These are phyloP conservation scores for Talaromyces sp. DNA, from an alignment of 2,329 filamentous ascomycete species.

Conservation along the genomic window DNA sequence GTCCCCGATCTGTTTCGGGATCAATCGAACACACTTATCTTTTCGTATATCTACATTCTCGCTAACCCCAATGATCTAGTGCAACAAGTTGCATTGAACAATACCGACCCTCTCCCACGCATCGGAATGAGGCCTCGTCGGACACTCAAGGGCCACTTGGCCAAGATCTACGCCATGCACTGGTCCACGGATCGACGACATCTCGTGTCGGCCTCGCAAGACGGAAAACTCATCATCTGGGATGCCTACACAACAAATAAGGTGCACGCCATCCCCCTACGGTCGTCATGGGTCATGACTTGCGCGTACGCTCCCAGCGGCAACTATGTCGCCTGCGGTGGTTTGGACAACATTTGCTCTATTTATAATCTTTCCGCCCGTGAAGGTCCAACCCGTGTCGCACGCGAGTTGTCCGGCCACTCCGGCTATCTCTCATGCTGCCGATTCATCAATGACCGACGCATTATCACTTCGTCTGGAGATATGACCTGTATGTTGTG, in stretches of 20 bases:
- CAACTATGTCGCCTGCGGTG: slow-evolving; percentile 97
- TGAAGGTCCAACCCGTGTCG: slow-evolving; percentile 95
- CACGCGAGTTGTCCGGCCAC: slow-evolving; percentile 91
- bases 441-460: slow-evolving; percentile 96
- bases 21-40: not conserved
- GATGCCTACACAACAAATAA: slow-evolving; percentile 99
- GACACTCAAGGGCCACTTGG: slow-evolving; percentile 93
- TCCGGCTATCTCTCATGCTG: slow-evolving; percentile 98
- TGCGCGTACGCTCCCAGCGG: slow-evolving; percentile 98
- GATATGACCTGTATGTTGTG: slow-evolving; percentile 99
- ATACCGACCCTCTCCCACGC: slow-evolving; percentile 86
- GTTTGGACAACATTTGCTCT: slow-evolving; percentile 98
- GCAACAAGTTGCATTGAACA: slow-evolving; percentile 84
- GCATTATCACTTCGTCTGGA: slow-evolving; percentile 94
- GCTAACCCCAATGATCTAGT: slow-evolving; percentile 53
- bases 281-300: slow-evolving; percentile 99
- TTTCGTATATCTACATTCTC: not conserved
- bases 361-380: slow-evolving; percentile 98
- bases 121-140: slow-evolving; percentile 97
- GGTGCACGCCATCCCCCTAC: slow-evolving; percentile 93
- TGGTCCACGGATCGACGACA: slow-evolving; percentile 98
- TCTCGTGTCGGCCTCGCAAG: slow-evolving; percentile 95
- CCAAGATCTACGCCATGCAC: slow-evolving; percentile 99
- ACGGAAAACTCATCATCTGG: slow-evolving; percentile 99
- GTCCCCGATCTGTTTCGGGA: not conserved